Conservation (phyloP, 2,329 filamentous ascomycete species). For the Colletotrichum phormii region DNA sequence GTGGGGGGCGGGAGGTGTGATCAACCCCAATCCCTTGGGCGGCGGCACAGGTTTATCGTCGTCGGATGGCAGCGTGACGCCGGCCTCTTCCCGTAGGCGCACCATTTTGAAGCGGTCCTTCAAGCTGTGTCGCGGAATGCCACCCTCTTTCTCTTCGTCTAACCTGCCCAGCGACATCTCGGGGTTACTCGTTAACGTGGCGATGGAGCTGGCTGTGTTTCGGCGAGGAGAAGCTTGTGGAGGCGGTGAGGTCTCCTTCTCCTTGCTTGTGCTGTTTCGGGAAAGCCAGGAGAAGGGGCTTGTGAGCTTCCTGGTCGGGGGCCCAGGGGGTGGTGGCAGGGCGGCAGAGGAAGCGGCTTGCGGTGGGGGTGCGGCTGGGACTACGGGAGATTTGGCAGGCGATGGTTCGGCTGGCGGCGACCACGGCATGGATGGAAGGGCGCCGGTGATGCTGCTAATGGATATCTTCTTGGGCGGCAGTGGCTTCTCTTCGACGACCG, state of each 20-base stretch:
- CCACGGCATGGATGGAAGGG: constrained; percentile 80
- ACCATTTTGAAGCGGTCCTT: constrained; percentile 84
- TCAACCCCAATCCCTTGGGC: constrained; percentile 38
- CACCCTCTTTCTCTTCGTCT: constrained; percentile 75
- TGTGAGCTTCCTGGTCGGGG: constrained; percentile 77
- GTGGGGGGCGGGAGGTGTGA: constrained; percentile 40
- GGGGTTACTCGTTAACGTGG: constrained; percentile 82
- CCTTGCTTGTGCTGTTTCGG: constrained; percentile 71
- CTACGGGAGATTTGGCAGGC: constrained; percentile 58
- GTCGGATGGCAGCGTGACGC: constrained; percentile 65
- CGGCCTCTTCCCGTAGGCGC: constrained; percentile 79
- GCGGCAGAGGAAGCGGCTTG: constrained; percentile 42
- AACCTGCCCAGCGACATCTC: constrained; percentile 82
- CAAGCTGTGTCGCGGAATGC: constrained; percentile 69
- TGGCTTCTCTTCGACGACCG: constrained; percentile 49
- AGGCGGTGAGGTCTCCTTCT: constrained; percentile 67
- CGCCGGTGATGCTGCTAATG: constrained; percentile 77
- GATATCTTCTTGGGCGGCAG: constrained; percentile 67
- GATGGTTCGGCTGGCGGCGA: constrained; percentile 67
- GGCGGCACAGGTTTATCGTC: constrained; percentile 54
- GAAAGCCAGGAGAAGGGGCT: constrained; percentile 91
- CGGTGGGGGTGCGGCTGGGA: constrained; percentile 46
- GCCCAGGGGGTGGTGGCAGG: constrained; percentile 48
- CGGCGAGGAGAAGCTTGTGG: constrained; percentile 60
- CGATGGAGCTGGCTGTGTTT: constrained; percentile 84